Evolutionary conservation across 495 filamentous ascomycete genomes (phyloP).

Genomic region (Podospora tetraspora): DNA sequence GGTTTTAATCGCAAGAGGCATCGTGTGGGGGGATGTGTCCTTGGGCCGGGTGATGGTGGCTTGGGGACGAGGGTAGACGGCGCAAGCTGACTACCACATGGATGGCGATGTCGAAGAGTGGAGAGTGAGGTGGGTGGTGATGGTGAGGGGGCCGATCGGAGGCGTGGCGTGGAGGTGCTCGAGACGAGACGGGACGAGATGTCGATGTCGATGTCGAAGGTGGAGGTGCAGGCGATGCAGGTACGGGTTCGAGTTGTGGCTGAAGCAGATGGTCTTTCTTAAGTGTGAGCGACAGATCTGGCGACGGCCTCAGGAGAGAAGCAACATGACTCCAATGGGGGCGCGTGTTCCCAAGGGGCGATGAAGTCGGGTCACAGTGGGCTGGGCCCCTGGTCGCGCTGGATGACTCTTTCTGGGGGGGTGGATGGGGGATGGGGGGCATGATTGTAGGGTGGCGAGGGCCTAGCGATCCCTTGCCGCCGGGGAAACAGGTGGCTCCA

Average conservation of each 20-base stretch:
- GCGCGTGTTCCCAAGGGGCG: slow-evolving; percentile 35
- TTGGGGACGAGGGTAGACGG: slow-evolving; percentile 33
- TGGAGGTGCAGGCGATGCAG: slow-evolving; percentile 19
- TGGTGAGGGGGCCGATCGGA: neutral
- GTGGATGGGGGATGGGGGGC: slow-evolving; percentile 9
- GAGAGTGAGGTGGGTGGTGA: slow-evolving; percentile 1
- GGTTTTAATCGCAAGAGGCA: slow-evolving; percentile 45
- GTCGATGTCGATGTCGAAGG: neutral
- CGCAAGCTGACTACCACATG: slow-evolving; percentile 33
- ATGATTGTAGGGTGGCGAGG: slow-evolving; percentile 31
- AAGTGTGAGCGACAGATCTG: slow-evolving; percentile 12
- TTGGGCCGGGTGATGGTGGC: slow-evolving; percentile 30
- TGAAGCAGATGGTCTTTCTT: slow-evolving; percentile 12
- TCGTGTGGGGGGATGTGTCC: slow-evolving; percentile 36
- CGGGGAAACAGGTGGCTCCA: slow-evolving; percentile 43
- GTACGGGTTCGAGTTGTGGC: slow-evolving; percentile 20
- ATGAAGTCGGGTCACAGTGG: slow-evolving; percentile 33
- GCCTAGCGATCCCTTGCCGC: slow-evolving; percentile 38
- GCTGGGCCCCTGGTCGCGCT: slow-evolving; percentile 30
- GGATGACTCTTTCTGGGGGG: slow-evolving; percentile 42
- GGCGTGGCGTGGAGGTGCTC: neutral
- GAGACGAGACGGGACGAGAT: neutral
- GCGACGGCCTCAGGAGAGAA: slow-evolving; percentile 19
- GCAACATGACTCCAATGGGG: slow-evolving; percentile 34
- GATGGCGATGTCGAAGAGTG: slow-evolving; percentile 14